These are phyloP conservation scores for Claviceps sp. DNA, from an alignment of 2,329 filamentous ascomycete species.

Conservation along the genomic window DNA sequence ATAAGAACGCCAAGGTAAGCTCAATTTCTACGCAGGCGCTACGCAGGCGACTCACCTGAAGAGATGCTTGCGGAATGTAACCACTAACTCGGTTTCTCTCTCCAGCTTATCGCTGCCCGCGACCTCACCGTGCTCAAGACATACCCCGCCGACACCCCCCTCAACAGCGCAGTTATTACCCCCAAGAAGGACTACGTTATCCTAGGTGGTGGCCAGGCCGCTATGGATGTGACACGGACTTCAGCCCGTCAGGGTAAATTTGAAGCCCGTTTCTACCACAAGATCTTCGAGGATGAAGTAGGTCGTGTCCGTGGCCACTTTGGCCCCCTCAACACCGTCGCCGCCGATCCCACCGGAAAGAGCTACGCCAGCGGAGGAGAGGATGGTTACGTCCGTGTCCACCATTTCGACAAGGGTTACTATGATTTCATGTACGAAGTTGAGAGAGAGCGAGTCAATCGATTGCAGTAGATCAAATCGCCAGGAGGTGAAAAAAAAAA, in stretches of 20 bases:
- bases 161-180: slow-evolving; percentile 91
- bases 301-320: slow-evolving; percentile 95
- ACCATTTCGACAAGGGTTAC: slow-evolving; percentile 97
- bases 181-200: slow-evolving; percentile 97
- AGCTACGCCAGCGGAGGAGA: slow-evolving; percentile 93
- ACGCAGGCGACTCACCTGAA: neutral
- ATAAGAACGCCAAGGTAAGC: slow-evolving; percentile 83
- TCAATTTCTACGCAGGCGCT: neutral
- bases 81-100: neutral
- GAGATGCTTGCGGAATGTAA: no score
- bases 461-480: slow-evolving; percentile 18
- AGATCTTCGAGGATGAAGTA: slow-evolving; percentile 98
- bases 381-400: slow-evolving; percentile 95
- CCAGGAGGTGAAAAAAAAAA: neutral
- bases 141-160: slow-evolving; percentile 80
- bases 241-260: slow-evolving; percentile 94
- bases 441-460: slow-evolving; percentile 63
- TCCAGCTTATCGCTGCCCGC: slow-evolving; percentile 63
- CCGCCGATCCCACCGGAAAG: slow-evolving; percentile 80
- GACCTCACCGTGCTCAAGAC: slow-evolving; percentile 90
- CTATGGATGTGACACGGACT: slow-evolving; percentile 97
- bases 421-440: slow-evolving; percentile 99
- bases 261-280: slow-evolving; percentile 98
- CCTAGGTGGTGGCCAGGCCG: slow-evolving; percentile 92
- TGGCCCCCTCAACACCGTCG: slow-evolving; percentile 91